These are phyloP conservation scores for Ceratocystiopsis sp. DNA, from an alignment of 2,329 filamentous ascomycete genomes.

Conservation along the genomic window DNA sequence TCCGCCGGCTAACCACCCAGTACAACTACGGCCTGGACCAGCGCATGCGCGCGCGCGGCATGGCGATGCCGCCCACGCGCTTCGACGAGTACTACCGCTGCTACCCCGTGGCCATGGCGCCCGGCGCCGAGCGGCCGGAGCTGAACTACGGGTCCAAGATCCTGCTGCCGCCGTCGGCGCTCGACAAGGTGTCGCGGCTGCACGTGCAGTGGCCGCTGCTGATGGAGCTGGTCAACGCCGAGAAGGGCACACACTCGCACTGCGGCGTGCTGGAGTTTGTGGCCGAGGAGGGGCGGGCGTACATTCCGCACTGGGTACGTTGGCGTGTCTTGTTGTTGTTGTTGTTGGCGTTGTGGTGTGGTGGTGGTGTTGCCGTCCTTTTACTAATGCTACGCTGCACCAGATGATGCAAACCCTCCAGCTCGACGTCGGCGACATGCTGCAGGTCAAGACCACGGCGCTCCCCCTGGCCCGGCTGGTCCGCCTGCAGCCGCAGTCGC, in stretches of 20 bases:
- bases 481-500: slow-evolving; percentile 89
- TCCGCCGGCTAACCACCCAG: not conserved
- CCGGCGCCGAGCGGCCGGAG: slow-evolving; percentile 71
- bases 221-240: slow-evolving; percentile 87
- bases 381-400: no score
- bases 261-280: slow-evolving; percentile 95
- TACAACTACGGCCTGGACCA: slow-evolving; percentile 6
- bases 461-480: slow-evolving; percentile 81
- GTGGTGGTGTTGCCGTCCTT: no score
- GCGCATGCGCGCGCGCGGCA: slow-evolving; percentile 20
- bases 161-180: slow-evolving; percentile 84
- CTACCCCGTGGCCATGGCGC: slow-evolving; percentile 89
- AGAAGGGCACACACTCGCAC: slow-evolving; percentile 65
- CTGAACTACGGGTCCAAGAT: slow-evolving; percentile 97
- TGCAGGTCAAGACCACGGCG: slow-evolving; percentile 90
- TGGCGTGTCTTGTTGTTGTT: no score
- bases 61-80: slow-evolving; percentile 34
- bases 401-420: slow-evolving; percentile 87
- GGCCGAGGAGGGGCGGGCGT: slow-evolving; percentile 90
- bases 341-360: no score
- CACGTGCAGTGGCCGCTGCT: slow-evolving; percentile 96
- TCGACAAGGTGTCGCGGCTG: slow-evolving; percentile 89
- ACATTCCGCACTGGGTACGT: slow-evolving; percentile 82
- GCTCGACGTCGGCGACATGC: slow-evolving; percentile 81
- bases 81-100: slow-evolving; percentile 99